Evolutionary conservation across 176 grass and related monocot species (phyloP).

Genomic region (Bonia amplexicaulis): DNA sequence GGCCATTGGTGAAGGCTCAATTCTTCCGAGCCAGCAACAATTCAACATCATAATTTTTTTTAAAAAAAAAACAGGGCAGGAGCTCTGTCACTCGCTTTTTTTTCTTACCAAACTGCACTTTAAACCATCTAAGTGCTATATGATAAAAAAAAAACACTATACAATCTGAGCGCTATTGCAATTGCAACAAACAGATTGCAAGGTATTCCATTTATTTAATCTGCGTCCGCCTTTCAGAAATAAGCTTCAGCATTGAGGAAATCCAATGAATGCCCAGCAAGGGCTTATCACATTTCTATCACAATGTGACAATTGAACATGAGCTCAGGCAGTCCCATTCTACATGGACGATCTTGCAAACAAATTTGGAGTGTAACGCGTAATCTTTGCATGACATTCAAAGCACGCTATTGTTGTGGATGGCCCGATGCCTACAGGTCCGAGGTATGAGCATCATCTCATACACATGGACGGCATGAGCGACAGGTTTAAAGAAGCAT

Average conservation of each 20-base stretch:
- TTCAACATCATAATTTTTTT: not conserved
- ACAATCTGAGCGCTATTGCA: not conserved
- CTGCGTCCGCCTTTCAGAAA: not conserved
- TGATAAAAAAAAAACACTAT: not conserved
- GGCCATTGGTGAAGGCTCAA: not conserved
- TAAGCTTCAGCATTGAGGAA: not conserved
- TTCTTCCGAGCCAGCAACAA: not conserved
- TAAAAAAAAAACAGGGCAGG: too few species aligned
- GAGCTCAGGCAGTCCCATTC: not conserved
- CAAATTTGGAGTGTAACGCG: not conserved
- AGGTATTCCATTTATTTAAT: not conserved
- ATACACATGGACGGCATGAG: constrained; percentile 1
- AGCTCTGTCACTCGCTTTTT: not conserved
- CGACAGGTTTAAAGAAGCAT: not conserved
- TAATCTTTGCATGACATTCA: constrained; percentile 14
- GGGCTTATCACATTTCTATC: not conserved
- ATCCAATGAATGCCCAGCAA: not conserved
- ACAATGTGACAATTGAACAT: not conserved
- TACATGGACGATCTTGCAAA: not conserved
- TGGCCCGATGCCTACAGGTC: not conserved
- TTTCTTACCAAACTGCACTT: not conserved
- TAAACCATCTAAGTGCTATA: not conserved
- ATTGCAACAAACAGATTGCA: not conserved
- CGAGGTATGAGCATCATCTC: not conserved
- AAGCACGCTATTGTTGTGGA: not conserved